phyloP scores from a whole-genome alignment of 495 filamentous ascomycete genomes.

The Amphirosellinia nigrospora region DNA sequence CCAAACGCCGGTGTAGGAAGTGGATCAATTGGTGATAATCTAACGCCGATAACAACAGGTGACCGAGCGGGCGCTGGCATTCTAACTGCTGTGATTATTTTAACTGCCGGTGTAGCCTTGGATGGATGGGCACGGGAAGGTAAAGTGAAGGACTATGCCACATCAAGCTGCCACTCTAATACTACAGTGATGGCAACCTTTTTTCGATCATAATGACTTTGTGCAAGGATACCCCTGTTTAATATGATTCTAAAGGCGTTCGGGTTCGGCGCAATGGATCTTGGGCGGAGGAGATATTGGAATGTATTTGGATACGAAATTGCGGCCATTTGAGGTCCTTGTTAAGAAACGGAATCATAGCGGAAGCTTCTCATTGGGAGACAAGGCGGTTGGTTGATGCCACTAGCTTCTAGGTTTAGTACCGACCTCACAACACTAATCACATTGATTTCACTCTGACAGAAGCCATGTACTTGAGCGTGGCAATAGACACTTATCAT shows the following conservation, averaged over 20 bases:
- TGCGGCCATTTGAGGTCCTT: not conserved
- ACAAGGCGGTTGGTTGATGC: not conserved
- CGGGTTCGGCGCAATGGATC: constrained; percentile 1
- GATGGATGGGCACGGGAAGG: constrained; percentile 37
- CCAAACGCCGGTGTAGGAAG: constrained; percentile 60
- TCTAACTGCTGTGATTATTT: constrained; percentile 53
- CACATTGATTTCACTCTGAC: not conserved
- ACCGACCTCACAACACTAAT: not conserved
- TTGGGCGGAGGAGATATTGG: not conserved
- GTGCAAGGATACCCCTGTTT: constrained; percentile 12
- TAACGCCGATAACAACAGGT: constrained; percentile 51
- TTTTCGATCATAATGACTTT: not conserved
- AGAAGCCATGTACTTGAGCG: no score
- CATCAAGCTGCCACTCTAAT: not conserved
- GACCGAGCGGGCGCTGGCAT: constrained; percentile 65
- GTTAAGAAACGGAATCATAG: not conserved
- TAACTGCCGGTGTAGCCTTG: constrained; percentile 34
- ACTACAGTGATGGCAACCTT: not conserved
- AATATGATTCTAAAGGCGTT: not conserved
- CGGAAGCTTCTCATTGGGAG: not conserved
- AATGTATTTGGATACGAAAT: constrained; percentile 4
- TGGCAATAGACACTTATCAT: no score
- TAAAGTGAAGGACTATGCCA: not conserved
- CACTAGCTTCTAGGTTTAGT: not conserved
- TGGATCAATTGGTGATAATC: constrained; percentile 30